Evolutionary conservation across 2,329 filamentous ascomycete genomes (phyloP), one percentile per base, ranked within the genome.

Genomic region (Arthrobotrys pseudoclavata): DNA sequence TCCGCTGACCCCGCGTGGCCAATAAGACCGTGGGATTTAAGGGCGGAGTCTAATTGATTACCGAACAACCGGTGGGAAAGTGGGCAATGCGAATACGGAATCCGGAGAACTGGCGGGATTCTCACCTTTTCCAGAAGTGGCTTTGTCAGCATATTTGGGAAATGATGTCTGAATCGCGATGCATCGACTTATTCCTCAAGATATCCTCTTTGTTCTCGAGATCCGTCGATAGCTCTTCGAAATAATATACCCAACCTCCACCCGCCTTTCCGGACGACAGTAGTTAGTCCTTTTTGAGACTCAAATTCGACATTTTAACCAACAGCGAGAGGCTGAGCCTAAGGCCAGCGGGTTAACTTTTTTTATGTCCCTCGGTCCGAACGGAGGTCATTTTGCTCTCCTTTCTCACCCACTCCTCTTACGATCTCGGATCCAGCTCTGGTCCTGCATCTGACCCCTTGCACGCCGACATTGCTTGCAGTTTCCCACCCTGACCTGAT

Each of bases 311-410:
- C 24, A 48, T 48, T 48, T 34, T 45, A 40, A 29, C 52, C 31
- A 42, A 29, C 60, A 31, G 6, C 20, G 29, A 20, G 22, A 63
- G 42, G 42, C 60, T 63, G 15, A 6, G 60, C 22, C 29, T 48
- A 22, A 60, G 60, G 37, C 42, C 60, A 47, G 40, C 60, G 40
- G 60, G 60, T 63, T 48, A 48, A 63, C 40, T 63, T 63, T 47
- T 42, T 63, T 63, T 66, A 48, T 26, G 60, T 64, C 52, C 60
- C 69, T 74, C 69, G 69, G 69, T 74, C 69, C 69, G 69, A 74
- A 62, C 69, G 69, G 69, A 62, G n/a, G 69, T 74, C 69, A 61
- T 74, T 74, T 74, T 72, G 50, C 29, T 74, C 69, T 66, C 69
- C 69, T 68, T 74, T 40, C 37, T 53, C 26, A 22, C 31, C 40